Base-by-base conservation (phyloP, 805 yeast species). In the Ogataea polymorpha region DNA sequence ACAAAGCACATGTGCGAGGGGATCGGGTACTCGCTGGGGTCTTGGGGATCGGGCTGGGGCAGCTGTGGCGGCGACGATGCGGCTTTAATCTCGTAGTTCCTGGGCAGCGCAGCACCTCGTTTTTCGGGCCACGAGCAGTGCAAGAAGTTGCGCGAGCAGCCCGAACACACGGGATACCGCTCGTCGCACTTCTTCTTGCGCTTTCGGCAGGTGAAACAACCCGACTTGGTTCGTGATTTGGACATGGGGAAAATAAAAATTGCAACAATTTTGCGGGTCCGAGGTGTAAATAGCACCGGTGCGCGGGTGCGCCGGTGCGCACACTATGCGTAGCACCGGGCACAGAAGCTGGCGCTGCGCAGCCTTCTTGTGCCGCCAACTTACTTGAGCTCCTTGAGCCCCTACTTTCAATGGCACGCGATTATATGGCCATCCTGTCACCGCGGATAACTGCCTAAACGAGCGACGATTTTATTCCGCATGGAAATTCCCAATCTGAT, bases 121-220 rank as follows among this genome's bases (percentile, higher is more conserved):
- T 41, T 17, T 2, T 37, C 40, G 6, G 69, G 69, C 65, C 67
- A 65, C 20, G 50, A 48, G 42, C 69, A 65, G 35, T 57, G 46
- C 15, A 63, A 47, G 20, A 52, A 61, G 37, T 65, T 64, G 27
- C 68, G 43, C 10, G 61, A 44, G 42, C 68, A 64, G 6, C 67
- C 68, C 5, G 61, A 49, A 41, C 69, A 64, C 6, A 51, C 50
- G 9, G 67, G 67, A 17, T 38, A 50, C 5, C 32, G 44, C 44
- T 63, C 67, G 46, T 62, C 60, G 46, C 69, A 64, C 46, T 63
- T 63, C 58, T 64, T 63, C 55, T 63, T 63, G 29, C 68, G 53
- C 42, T 59, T 62, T 13, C 69, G 49, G 42, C 69, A 65, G 3
- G 68, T 63, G 40, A 65, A 61, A 46, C 69, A 65, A 16, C 69